Evolutionary conservation across 371 early-diverging fungal genomes (phyloP).

Genomic region (Massospora cicadina): DNA sequence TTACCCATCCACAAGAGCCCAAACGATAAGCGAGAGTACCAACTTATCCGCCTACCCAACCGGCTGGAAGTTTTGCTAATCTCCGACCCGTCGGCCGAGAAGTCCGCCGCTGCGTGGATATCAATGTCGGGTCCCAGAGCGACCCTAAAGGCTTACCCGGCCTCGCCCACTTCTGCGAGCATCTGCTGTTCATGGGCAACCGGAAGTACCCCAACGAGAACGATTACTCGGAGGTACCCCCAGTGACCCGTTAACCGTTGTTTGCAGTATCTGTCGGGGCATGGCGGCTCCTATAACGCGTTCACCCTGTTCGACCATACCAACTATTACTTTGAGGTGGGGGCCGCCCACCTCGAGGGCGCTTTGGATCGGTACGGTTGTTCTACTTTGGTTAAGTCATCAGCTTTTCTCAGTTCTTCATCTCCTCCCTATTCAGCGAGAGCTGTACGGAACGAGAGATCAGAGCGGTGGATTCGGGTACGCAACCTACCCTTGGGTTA

Average conservation of each 20-base stretch:
- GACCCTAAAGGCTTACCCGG: slow-evolving; percentile 77
- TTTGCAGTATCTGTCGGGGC: slow-evolving; percentile 54
- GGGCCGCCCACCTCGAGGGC: slow-evolving; percentile 65
- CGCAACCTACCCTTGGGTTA: slow-evolving; percentile 1
- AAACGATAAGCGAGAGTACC: slow-evolving; percentile 64
- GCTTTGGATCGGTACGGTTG: slow-evolving; percentile 59
- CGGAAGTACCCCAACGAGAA: slow-evolving; percentile 84
- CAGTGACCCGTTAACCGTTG: slow-evolving; percentile 14
- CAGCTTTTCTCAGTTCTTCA: slow-evolving; percentile 83
- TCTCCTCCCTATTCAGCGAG: slow-evolving; percentile 68
- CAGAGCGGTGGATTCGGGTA: slow-evolving; percentile 79
- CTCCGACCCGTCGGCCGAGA: slow-evolving; percentile 65
- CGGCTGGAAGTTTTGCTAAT: slow-evolving; percentile 62
- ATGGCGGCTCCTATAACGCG: slow-evolving; percentile 92
- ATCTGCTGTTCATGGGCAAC: slow-evolving; percentile 72
- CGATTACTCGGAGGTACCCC: slow-evolving; percentile 48
- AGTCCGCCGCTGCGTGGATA: slow-evolving; percentile 82
- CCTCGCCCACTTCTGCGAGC: slow-evolving; percentile 97
- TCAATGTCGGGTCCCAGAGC: slow-evolving; percentile 76
- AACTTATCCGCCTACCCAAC: slow-evolving; percentile 63
- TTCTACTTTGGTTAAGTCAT: not conserved
- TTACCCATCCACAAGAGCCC: slow-evolving; percentile 32
- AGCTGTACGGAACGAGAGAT: slow-evolving; percentile 82
- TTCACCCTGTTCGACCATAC: slow-evolving; percentile 78
- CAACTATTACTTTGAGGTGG: slow-evolving; percentile 90